Base-by-base conservation (phyloP, 148 eudicot genomes). In the Camellia japonica region DNA sequence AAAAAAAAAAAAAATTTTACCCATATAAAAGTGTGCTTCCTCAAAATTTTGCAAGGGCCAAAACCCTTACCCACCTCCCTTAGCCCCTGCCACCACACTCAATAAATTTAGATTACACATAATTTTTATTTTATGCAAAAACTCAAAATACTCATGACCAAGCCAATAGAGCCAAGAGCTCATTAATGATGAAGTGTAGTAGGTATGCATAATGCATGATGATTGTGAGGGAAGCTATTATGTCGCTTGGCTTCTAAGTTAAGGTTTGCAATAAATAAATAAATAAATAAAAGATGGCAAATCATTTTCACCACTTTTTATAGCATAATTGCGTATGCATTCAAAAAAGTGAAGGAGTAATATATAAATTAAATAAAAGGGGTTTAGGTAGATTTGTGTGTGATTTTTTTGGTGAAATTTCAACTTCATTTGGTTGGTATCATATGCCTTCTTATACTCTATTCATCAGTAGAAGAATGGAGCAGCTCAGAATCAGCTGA, bases 231-330 rank as follows among this genome's bases (percentile, higher is more conserved):
- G 72, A 61, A 43, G 78, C 18, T 20, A 80, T 80, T 3, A 80
- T 78, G 71, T 81, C 46, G 71, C 91, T 88, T 88, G 72, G 75
- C 87, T 88, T 88, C 73, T 61, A 88, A 86, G 87, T 52, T 42
- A 86, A 84, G 91, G 10, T 78, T 76, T 18, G 73, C 38, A 30
- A 30, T 30, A 30, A 30, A 30, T 30, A 30, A 30, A 23, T 23
- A 23, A 23, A 30, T 1, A 30, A 30, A 30, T 61, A 68, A 78
- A 6, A 75, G 84, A 74, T 80, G 79, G 56, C 62, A 75, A 71
- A 84, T 85, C 86, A 82, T 78, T 86, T 84, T 78, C 83, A 52
- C 42, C 77, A 73, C 80, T 81, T 68, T 63, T 65, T 7, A 9
- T 43, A 15, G 20, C 16, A 76, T 47, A 46, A 14, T 12, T 44